Base-by-base conservation (phyloP, 192 early-diverging fungal genomes). In the Oehlia diaphana region DNA sequence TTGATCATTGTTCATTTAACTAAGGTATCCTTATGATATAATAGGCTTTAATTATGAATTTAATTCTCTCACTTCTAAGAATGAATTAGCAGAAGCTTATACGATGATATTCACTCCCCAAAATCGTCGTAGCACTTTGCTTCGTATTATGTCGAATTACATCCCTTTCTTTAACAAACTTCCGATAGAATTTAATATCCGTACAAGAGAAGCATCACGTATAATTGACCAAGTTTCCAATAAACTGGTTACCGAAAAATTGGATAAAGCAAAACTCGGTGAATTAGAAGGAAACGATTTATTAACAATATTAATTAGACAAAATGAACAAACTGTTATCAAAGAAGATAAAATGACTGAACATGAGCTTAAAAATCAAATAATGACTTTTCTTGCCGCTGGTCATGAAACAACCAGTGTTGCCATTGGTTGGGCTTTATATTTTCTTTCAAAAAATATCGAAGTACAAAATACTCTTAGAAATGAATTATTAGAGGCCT, bases 331-430 rank as follows among this genome's bases (percentile, higher is more conserved):
- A n/a, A 80, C 79, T 3, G 77, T 81, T 0, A 81, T 84, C 3
- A 73, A 86, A 64, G 81, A 75, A 4, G 82, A 81, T 61, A 85
- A 80, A 5, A 78, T 91, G 74, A 82, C 79, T 26, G 84, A 84
- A 12, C 31, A 62, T 14, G 87, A 89, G 76, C 79, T 91, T 42
- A 77, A 88, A 71, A 80, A 88, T 65, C 90, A 72, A 50, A 47
- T 72, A 72, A 72, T 91, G 79, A 91, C 87, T 3, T 90, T 91
- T 72, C 77, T 91, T 39, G 87, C 85, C 3, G 90, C 90, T n/a
- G 90, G 90, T 28, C 90, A 91, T 69, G 90, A 91, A 79, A 91
- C 90, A 4, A 90, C 90, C 0, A 84, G 83, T 28, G 84, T 88
- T 9, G 81, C 86, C 0, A 73, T 88, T 12, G 86, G 82, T 19